Evolutionary conservation across 352 stramenopile species (phyloP).

Genomic region (Phytophthora pistaciae): DNA sequence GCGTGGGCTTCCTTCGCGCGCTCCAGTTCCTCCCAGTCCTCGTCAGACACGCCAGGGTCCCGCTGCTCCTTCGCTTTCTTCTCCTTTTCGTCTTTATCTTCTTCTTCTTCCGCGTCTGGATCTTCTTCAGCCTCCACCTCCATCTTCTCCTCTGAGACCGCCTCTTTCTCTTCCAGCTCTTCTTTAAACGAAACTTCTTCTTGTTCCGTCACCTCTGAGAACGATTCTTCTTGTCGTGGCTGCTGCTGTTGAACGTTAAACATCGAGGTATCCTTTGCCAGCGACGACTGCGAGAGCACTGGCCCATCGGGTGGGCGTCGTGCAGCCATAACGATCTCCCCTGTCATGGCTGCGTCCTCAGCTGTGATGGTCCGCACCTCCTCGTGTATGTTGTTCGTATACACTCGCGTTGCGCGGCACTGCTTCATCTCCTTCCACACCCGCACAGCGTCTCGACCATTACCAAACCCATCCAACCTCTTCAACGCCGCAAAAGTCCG

Average conservation of each 20-base stretch:
- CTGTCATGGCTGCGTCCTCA: constrained; percentile 51
- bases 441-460: constrained; percentile 74
- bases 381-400: constrained; percentile 35
- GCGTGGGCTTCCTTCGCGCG: constrained; percentile 63
- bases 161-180: constrained; percentile 16
- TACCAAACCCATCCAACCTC: constrained; percentile 68
- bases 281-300: constrained; percentile 37
- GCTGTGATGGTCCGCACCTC: constrained; percentile 58
- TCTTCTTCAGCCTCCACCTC: constrained; percentile 37
- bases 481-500: constrained; percentile 53
- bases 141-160: constrained; percentile 5
- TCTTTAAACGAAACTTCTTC: constrained; percentile 13
- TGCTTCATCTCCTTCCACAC: constrained; percentile 74
- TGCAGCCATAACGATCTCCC: constrained; percentile 40
- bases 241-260: constrained; percentile 8
- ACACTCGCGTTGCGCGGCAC: constrained; percentile 71
- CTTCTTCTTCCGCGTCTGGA: constrained; percentile 27
- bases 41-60: constrained; percentile 69
- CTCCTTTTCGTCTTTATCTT: neutral
- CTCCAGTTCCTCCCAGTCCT: constrained; percentile 74
- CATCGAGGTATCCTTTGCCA: constrained; percentile 5
- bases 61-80: constrained; percentile 29
- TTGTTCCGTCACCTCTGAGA: constrained; percentile 8
- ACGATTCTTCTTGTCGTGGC: neutral
- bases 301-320: constrained; percentile 47